These are phyloP conservation scores for Sistotremastrum niveocremeum DNA, from an alignment of 768 basidiomycete genomes.

Conservation along the genomic window DNA sequence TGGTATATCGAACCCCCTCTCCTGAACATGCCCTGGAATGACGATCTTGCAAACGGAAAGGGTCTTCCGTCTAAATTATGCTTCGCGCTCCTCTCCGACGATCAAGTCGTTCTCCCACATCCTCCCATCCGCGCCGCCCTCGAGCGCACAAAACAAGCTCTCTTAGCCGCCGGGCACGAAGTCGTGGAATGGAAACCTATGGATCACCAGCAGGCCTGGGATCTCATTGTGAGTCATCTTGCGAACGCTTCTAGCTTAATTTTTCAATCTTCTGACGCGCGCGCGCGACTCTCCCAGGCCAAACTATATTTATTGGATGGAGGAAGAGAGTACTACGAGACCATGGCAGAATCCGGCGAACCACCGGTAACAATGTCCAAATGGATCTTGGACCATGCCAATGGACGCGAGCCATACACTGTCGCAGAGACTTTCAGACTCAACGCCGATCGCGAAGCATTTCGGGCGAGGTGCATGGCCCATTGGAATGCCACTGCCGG, in stretches of 20 bases:
- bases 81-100: conserved; percentile 36
- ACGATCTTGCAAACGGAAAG: conserved; percentile 22
- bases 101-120: conserved; percentile 35
- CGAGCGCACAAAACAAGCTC: conserved; percentile 22
- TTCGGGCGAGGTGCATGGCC: conserved; percentile 25
- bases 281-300: conserved; percentile 12
- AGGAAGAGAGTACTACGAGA: conserved; percentile 30
- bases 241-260: conserved; percentile 8
- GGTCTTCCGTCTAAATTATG: conserved; percentile 27
- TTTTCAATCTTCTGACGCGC: neutral
- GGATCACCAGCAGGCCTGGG: conserved; percentile 31
- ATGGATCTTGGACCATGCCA: conserved; percentile 29
- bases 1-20: conserved; percentile 35
- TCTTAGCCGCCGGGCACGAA: conserved; percentile 34
- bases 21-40: conserved; percentile 36
- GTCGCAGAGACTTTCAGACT: conserved; percentile 32
- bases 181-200: conserved; percentile 36
- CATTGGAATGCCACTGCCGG: conserved; percentile 31
- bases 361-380: conserved; percentile 26
- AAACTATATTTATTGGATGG: conserved; percentile 39
- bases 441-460: conserved; percentile 28
- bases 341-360: conserved; percentile 20
- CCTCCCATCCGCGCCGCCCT: conserved; percentile 33
- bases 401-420: conserved; percentile 22
- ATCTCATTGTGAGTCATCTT: conserved; percentile 27